Evolutionary conservation across 1,139 yeast species (phyloP).

Genomic region (Magnusiomyces paraingens): DNA sequence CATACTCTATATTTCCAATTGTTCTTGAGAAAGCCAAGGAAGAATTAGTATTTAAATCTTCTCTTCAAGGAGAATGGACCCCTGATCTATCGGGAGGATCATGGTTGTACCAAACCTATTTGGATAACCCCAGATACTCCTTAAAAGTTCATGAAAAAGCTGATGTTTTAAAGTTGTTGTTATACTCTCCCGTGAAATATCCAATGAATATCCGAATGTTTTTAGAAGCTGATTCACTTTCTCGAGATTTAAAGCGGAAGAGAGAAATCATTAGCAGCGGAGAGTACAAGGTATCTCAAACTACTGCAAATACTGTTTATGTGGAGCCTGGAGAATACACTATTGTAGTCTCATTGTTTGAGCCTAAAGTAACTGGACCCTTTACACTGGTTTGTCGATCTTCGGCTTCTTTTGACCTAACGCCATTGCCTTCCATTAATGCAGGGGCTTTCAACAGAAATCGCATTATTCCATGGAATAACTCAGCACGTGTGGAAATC

Average conservation of each 20-base stretch:
- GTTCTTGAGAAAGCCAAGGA: slow-evolving; percentile 32
- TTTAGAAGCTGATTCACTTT: slow-evolving; percentile 27
- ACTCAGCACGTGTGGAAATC: slow-evolving; percentile 17
- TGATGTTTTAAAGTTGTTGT: slow-evolving; percentile 6
- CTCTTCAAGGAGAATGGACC: slow-evolving; percentile 45
- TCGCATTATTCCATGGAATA: slow-evolving; percentile 20
- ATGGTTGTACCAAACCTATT: slow-evolving; percentile 45
- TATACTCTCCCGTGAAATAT: slow-evolving; percentile 19
- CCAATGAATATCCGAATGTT: slow-evolving; percentile 33
- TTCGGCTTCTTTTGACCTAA: slow-evolving; percentile 17
- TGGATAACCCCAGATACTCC: slow-evolving; percentile 59
- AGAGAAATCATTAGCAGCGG: slow-evolving; percentile 33
- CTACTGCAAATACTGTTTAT: slow-evolving; percentile 24
- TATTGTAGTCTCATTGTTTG: slow-evolving; percentile 34
- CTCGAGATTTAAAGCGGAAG: slow-evolving; percentile 27
- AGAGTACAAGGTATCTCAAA: slow-evolving; percentile 31
- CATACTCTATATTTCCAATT: slow-evolving; percentile 33
- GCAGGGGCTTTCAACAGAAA: slow-evolving; percentile 23
- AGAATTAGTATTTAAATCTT: slow-evolving; percentile 24
- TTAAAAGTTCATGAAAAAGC: slow-evolving; percentile 24
- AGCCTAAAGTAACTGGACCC: slow-evolving; percentile 22
- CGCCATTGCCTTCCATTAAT: slow-evolving; percentile 19
- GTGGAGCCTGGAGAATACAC: slow-evolving; percentile 38
- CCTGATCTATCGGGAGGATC: slow-evolving; percentile 49
- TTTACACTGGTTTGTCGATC: slow-evolving; percentile 21